Evolutionary conservation across 441 rosid species (phyloP), one percentile per base, ranked within the genome.

Genomic region (Pelargonium citronellum): DNA sequence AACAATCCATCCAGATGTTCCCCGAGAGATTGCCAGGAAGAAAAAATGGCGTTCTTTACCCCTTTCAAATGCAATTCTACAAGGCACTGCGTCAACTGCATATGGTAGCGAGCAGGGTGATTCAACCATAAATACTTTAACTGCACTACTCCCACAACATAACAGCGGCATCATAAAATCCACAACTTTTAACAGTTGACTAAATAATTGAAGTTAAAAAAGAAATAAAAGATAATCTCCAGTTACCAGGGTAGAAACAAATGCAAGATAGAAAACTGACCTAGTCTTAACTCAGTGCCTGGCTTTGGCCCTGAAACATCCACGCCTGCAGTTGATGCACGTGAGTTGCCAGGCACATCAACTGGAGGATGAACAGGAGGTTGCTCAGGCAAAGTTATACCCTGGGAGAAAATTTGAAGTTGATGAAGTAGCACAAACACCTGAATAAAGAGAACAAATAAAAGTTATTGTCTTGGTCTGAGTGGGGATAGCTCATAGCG

Each of bases 21-120:
- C 95, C 71, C 80, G 24, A 46, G 95, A 85, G 57, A 85, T 63
- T 58, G 95, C 90, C 78, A 91, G 87, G 76, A 92, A 87, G 73
- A 60, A 64, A 81, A 92, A 88, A 69, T 81, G 86, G 0, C 97
- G 98, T 64, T 91, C 99, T 79, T 86, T 92, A 64, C 93, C 97
- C 87, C 91, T 89, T 82, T 92, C 98, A 75, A 95, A 95, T 74
- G 98, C 94, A 79, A 92, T 88, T 83, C 94, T 80, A 80, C 99
- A 92, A 44, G 92, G 89, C 78, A 95, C 79, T 13, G 95, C 87
- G 83, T 86, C 93, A 82, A 82, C 99, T 95, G 91, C 90, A 82
- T 66, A 83, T 43, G 65, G 73, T 57, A 82, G 71, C 37, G 65
- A 75, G 53, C 67, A 75, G 69, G 72, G 69, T 70, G 64, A 57